Conservation (phyloP, 2,329 filamentous ascomycete species). For the Chaetomiaceae sp. region DNA sequence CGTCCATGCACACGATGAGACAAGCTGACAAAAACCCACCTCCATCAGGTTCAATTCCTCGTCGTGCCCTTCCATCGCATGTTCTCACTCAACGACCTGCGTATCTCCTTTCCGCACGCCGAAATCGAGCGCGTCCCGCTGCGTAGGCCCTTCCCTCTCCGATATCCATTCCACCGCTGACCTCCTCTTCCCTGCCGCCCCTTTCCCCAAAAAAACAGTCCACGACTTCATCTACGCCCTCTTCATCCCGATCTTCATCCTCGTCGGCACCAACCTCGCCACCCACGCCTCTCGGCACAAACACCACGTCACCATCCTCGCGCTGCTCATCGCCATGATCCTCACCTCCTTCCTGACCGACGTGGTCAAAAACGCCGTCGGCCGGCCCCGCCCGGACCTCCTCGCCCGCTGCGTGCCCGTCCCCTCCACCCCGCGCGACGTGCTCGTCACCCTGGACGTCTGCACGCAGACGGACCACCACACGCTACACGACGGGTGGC, state of each 20-base stretch:
- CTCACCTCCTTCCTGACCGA: constrained; percentile 83
- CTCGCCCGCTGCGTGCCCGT: constrained; percentile 74
- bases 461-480: constrained; percentile 70
- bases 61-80: constrained; percentile 88
- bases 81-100: constrained; percentile 82
- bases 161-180: background rate
- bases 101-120: constrained; percentile 83
- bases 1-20: too few species aligned
- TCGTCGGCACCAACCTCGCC: constrained; percentile 62
- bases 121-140: constrained; percentile 78
- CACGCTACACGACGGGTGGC: constrained; percentile 75
- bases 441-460: constrained; percentile 60
- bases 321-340: constrained; percentile 71
- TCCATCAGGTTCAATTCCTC: constrained; percentile 57
- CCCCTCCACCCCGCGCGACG: constrained; percentile 42
- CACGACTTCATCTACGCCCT: constrained; percentile 79
- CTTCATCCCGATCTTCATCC: constrained; percentile 61
- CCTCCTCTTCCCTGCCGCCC: background rate
- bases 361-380: constrained; percentile 84
- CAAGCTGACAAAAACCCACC: background rate
- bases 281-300: constrained; percentile 67
- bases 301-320: constrained; percentile 78
- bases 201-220: constrained; percentile 42
- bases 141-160: constrained; percentile 42
- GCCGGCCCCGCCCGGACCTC: constrained; percentile 65